Evolutionary conservation across 129 eudicot species (phyloP).

Genomic region (Escallonia herrerae): DNA sequence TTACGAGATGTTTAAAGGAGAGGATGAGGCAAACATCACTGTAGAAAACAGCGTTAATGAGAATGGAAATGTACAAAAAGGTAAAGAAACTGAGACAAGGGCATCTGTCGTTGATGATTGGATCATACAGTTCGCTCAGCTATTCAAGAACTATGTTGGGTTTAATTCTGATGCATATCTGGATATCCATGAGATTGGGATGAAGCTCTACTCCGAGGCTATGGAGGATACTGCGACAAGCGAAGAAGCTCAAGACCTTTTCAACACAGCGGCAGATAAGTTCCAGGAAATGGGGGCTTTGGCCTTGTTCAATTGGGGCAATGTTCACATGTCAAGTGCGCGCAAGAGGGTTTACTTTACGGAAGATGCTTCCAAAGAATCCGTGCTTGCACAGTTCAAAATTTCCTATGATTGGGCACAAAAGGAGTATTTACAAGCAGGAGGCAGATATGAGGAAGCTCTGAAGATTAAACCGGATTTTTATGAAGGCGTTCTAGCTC

Average conservation of each 20-base stretch:
- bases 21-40: conserved; percentile 20
- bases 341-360: conserved; percentile 47
- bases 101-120: conserved; percentile 65
- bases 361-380: conserved; percentile 41
- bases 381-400: conserved; percentile 34
- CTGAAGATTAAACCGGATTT: conserved; percentile 63
- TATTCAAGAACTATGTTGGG: conserved; percentile 84
- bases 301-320: conserved; percentile 91
- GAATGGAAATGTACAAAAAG: conserved; percentile 18
- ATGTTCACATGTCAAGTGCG: conserved; percentile 92
- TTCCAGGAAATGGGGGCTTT: conserved; percentile 91
- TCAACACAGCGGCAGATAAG: conserved; percentile 58
- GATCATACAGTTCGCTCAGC: conserved; percentile 76
- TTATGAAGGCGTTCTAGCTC: conserved; percentile 71
- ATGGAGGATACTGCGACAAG: conserved; percentile 82
- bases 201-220: conserved; percentile 82
- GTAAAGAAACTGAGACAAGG: conserved; percentile 7
- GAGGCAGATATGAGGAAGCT: conserved; percentile 73
- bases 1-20: conserved; percentile 30
- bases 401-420: conserved; percentile 69
- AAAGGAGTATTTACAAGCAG: conserved; percentile 58
- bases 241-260: conserved; percentile 66
- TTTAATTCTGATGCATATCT: conserved; percentile 69
- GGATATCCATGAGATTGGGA: conserved; percentile 79
- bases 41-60: not conserved